A percentile compares a stretch with the other conserved stretches of the same genome.
Evolutionary conservation across 306 rosid species (phyloP).

Genomic region (Canavalia ensiformis): DNA sequence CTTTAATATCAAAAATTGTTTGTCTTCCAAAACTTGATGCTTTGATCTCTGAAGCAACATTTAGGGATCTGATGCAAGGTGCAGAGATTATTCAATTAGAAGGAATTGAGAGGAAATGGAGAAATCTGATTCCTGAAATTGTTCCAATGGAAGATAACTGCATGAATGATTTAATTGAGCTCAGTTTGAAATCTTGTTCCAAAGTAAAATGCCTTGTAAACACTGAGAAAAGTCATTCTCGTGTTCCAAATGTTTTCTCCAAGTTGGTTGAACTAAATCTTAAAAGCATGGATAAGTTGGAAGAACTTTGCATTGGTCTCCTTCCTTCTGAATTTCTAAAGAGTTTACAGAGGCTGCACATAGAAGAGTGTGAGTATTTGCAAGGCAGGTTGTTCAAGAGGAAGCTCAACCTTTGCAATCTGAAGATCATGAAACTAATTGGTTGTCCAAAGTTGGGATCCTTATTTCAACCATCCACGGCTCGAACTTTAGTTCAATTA

Average conservation of each 20-base stretch:
- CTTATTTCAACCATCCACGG: not conserved
- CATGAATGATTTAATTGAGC: not conserved
- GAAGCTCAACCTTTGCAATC: not conserved
- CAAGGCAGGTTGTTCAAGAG: not conserved
- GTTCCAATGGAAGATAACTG: not conserved
- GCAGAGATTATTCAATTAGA: constrained; percentile 11
- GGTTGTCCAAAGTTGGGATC: not conserved
- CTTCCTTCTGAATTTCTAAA: not conserved
- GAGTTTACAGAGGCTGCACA: not conserved
- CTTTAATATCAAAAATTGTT: not conserved
- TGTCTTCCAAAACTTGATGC: not conserved
- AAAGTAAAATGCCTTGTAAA: constrained; percentile 13
- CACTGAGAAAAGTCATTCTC: not conserved
- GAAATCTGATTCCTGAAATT: not conserved
- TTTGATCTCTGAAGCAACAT: not conserved
- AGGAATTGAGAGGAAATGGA: not conserved
- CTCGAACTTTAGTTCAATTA: not conserved
- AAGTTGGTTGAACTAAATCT: not conserved
- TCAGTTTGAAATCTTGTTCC: not conserved
- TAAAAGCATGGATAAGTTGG: not conserved
- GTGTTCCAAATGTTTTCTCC: not conserved
- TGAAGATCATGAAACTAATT: not conserved
- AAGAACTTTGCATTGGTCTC: constrained; percentile 21
- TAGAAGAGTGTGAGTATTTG: not conserved
- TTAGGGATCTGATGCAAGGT: not conserved